These are phyloP conservation scores for Hysterangium stoloniferum DNA, from an alignment of 768 basidiomycete species.

Conservation along the genomic window DNA sequence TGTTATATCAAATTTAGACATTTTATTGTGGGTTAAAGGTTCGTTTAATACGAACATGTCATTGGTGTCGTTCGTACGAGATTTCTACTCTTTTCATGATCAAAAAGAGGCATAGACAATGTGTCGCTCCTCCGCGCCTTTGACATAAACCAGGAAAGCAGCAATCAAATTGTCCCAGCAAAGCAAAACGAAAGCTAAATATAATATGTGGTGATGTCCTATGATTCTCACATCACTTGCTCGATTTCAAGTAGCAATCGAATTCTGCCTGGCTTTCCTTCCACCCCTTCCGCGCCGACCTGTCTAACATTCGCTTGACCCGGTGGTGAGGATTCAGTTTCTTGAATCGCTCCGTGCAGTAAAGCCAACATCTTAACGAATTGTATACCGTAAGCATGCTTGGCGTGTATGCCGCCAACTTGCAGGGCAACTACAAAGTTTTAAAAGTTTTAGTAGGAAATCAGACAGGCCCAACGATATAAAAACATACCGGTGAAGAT, in stretches of 20 bases:
- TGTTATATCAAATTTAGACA: no score
- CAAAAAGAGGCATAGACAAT: no score
- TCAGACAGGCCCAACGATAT: constrained; percentile 4
- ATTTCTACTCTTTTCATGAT: no score
- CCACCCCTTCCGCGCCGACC: constrained; percentile 54
- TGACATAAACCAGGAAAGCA: no score
- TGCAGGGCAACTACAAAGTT: constrained; percentile 54
- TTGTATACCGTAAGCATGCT: constrained; percentile 64
- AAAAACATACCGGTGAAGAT: constrained; percentile 54
- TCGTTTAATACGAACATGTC: no score
- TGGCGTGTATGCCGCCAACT: constrained; percentile 56
- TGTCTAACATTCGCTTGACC: constrained; percentile 21
- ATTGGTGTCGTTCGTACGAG: no score
- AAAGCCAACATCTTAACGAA: constrained; percentile 67
- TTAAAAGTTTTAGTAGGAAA: constrained; percentile 5
- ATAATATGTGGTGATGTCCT: no score
- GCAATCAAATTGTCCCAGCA: no score
- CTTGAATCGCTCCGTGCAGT: constrained; percentile 50
- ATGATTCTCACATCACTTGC: constrained; percentile 25
- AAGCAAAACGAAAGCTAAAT: no score
- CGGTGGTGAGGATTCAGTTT: constrained; percentile 17
- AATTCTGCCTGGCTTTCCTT: constrained; percentile 55
- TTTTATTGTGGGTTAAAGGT: no score
- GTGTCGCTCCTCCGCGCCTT: no score
- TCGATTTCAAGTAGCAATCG: constrained; percentile 62